Evolutionary conservation across 2,329 filamentous ascomycete genomes (phyloP), one percentile per base, ranked within the genome.

Genomic region (Colletotrichum destructivum): DNA sequence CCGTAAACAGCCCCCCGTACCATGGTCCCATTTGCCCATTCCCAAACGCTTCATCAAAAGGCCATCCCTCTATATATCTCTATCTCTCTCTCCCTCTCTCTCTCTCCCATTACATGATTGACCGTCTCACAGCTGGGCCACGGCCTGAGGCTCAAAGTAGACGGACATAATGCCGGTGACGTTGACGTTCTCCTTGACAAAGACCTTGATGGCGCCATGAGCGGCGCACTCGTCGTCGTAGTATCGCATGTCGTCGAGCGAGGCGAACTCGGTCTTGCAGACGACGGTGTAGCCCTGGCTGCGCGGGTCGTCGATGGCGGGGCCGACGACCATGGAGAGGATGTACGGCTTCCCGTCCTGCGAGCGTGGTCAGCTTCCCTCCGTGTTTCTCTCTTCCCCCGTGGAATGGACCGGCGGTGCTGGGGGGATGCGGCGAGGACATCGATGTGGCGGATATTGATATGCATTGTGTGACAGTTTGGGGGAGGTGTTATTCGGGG

Each of bases 291-390:
- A 93, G 54, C 91, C 92, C 79, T 92, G 88, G 75, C 85, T 86
- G 40, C 91, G 88, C 21, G 87, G 83, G 75, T 93, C 90, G 11
- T 87, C 84, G 73, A 89, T 82, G 11, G 88, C 85, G 26, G 83
- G 80, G 42, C 88, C 88, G 16, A 88, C 90, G 81, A 83, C 74
- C 75, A 89, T 83, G 69, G 85, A 85, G 55, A 90, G 81, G 74
- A 94, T 92, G 79, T 94, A 94, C 1, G 90, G 90, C 78, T 92
- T 90, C 73, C 91, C 92, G 76, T 93, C 88, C 92, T 94, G 66
- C 23, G n/a, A 15, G 11, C 8, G 21, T 18, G 18, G 62, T 18
- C 16, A 61, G 57, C 47, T n/a, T 35, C 31, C 31, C 8, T n/a
- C 35, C 16, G 16, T 21, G 31, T 35, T 8, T 35, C 31, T 35